phyloP scores from a whole-genome alignment of 331 rosid genomes.

The Acacia pycnantha region DNA sequence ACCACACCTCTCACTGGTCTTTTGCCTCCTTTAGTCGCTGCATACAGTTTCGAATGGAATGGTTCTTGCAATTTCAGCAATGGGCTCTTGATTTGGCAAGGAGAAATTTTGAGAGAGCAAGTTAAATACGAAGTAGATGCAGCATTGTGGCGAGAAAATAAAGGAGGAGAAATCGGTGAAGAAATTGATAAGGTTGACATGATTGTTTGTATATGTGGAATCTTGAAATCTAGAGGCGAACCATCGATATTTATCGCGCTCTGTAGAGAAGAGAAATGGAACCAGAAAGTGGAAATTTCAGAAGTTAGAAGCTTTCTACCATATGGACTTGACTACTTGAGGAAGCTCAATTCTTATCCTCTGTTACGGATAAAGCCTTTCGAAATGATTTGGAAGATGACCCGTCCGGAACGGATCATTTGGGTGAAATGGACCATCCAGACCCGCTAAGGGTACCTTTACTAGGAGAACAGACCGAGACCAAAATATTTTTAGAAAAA shows the following conservation, averaged over 20 bases:
- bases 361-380: neutral
- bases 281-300: neutral
- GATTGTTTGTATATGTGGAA: neutral
- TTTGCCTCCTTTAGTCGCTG: neutral
- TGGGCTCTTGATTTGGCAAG: neutral
- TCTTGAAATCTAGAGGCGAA: neutral
- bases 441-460: neutral
- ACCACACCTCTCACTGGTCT: neutral
- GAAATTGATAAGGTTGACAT: slow-evolving; percentile 28
- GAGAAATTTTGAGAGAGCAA: neutral
- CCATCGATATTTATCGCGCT: neutral
- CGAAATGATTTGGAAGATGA: too few relatives aligned
- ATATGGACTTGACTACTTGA: neutral
- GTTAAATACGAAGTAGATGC: neutral
- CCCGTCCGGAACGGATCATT: neutral
- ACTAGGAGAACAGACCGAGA: too few relatives aligned
- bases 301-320: neutral
- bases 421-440: neutral
- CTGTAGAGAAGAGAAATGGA: neutral
- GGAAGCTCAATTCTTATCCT: neutral
- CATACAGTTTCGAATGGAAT: neutral
- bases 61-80: slow-evolving; percentile 12
- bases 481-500: too few relatives aligned
- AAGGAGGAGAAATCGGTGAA: neutral
- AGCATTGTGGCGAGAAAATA: neutral